phyloP scores from a whole-genome alignment of 306 rosid species.

The Oemleria cerasiformis region DNA sequence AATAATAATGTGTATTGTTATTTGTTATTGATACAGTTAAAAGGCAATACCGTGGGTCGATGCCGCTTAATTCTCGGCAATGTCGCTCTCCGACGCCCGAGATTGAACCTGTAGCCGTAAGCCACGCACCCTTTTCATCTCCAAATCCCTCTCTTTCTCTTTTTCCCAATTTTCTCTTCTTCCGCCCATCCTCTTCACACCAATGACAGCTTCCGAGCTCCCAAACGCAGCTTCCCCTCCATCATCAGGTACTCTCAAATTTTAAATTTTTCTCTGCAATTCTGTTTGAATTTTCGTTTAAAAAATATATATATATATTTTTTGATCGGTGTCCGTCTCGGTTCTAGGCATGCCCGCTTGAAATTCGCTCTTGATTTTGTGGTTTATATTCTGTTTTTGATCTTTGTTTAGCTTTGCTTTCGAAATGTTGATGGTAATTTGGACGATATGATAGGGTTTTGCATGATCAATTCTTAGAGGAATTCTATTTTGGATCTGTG shows the following conservation, averaged over 20 bases:
- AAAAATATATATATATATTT: conserved; percentile 7
- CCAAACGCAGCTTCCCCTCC: conserved; percentile 11
- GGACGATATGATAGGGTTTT: not conserved
- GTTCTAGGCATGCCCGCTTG: conserved; percentile 11
- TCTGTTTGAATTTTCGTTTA: not conserved
- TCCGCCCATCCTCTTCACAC: conserved; percentile 15
- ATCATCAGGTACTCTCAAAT: conserved; percentile 23
- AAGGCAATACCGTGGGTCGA: conserved; percentile 30
- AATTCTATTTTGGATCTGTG: conserved; percentile 21
- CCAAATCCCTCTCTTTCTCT: conserved; percentile 5
- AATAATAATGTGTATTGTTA: not conserved
- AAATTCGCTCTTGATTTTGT: conserved; percentile 12
- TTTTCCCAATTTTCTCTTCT: not conserved
- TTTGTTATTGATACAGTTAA: conserved; percentile 20
- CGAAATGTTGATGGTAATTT: conserved; percentile 25
- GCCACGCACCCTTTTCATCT: conserved; percentile 28
- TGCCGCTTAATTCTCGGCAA: conserved; percentile 56
- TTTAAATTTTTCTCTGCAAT: not conserved
- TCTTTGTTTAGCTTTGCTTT: conserved; percentile 8
- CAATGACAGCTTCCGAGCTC: conserved; percentile 25
- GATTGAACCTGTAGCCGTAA: conserved; percentile 43
- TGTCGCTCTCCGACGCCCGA: conserved; percentile 49
- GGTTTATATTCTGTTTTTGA: conserved; percentile 23
- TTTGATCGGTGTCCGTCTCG: conserved; percentile 5
- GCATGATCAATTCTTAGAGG: conserved; percentile 10